Evolutionary conservation across 371 early-diverging fungal genomes (phyloP), one percentile per base, ranked within the genome.

Genomic region (Coemansia sp.): DNA sequence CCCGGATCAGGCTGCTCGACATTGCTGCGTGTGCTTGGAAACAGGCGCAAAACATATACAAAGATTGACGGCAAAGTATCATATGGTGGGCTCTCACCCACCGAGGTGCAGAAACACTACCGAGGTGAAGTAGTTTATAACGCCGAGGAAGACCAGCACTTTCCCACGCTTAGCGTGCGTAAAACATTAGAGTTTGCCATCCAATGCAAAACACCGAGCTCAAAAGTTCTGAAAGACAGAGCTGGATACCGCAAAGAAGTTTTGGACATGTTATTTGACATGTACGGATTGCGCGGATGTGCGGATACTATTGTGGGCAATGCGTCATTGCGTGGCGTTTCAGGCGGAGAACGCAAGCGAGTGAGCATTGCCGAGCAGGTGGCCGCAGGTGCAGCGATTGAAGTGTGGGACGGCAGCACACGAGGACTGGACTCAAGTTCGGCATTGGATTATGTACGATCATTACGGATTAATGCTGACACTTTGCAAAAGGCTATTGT

Each of bases 361-460:
- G 82, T 92, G n/a, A 87, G 89, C 4, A 93, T 94, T 67, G 94
- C 92, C 32, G 90, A 90, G 72, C 92, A 94, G 78, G 88, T 97
- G 66, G 87, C 94, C 1, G 85, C 90, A 0, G 81, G 82, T 6
- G 88, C 90, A 17, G 75, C 86, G 2, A 83, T 93, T 65, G 86
- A 90, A 62, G 84, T 91, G 71, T 90, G 93, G 86, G 96, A 96
- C 70, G 92, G 92, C 44, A 89, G 91, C 26, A 93, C 93, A 0
- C 87, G 90, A 66, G 96, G 97, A 60, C 83, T 98, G 23, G 98
- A 98, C 82, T 86, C 93, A 8, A 89, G 93, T 19, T 93, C 92
- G 32, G 94, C 97, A 59, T 60, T 76, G 19, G 76, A 74, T 39
- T 74, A 74, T n/a, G 70, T 70, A 40, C 63, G 71, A 13, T 66